phyloP scores from a whole-genome alignment of 805 yeast species.

The Isabelozyma heimii region DNA sequence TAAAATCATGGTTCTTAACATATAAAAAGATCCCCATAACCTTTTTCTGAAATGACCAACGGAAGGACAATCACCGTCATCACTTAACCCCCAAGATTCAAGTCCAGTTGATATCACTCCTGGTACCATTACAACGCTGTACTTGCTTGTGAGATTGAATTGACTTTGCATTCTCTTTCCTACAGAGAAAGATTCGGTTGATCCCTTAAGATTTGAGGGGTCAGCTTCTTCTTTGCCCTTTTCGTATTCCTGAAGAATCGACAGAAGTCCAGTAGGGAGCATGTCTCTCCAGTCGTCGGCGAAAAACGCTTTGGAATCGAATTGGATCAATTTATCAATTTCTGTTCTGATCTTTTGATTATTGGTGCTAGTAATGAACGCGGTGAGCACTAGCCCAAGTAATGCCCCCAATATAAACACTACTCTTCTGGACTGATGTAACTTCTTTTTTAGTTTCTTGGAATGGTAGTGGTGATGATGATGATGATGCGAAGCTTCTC shows the following conservation, averaged over 20 bases:
- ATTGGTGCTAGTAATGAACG: conserved; percentile 47
- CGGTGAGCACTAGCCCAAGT: conserved; percentile 64
- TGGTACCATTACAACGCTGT: conserved; percentile 90
- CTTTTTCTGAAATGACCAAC: conserved; percentile 84
- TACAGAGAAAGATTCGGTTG: conserved; percentile 84
- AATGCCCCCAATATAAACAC: conserved; percentile 70
- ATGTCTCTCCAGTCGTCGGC: conserved; percentile 72
- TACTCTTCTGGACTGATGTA: conserved; percentile 53
- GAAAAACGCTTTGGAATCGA: conserved; percentile 57
- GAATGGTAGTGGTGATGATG: background rate
- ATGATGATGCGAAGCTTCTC: background rate
- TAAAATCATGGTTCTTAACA: conserved; percentile 87
- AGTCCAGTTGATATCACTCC: conserved; percentile 95
- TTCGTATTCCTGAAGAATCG: conserved; percentile 57
- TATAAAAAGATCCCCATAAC: conserved; percentile 95
- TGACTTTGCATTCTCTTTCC: conserved; percentile 61
- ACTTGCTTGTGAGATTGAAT: conserved; percentile 52
- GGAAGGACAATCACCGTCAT: conserved; percentile 74
- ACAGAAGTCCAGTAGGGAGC: conserved; percentile 64
- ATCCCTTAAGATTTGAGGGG: conserved; percentile 38
- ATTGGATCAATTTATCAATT: conserved; percentile 47
- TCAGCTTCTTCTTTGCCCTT: conserved; percentile 24
- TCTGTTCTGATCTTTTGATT: conserved; percentile 43
- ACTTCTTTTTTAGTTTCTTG: conserved; percentile 13
- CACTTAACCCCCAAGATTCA: conserved; percentile 89